Conservation (phyloP, 2,329 filamentous ascomycete genomes). For the Colletotrichum sidae region DNA sequence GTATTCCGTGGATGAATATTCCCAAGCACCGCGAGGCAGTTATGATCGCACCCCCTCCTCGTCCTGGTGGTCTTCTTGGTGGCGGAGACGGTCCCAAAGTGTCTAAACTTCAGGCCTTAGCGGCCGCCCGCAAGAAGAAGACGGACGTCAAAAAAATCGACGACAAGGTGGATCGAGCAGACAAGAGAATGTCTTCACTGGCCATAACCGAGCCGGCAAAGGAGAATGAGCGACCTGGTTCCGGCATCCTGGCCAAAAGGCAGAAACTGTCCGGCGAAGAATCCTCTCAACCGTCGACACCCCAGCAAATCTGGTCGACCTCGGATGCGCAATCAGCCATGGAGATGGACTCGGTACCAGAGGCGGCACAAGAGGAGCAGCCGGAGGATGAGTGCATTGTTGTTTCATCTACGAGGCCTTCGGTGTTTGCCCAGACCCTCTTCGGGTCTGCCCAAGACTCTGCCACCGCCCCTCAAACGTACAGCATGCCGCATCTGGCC, state of each 20-base stretch:
- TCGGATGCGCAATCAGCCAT: constrained; percentile 15
- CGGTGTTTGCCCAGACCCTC: constrained; percentile 67
- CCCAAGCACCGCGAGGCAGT: constrained; percentile 74
- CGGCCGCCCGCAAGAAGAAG: constrained; percentile 87
- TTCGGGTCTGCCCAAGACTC: constrained; percentile 53
- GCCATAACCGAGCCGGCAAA: constrained; percentile 38
- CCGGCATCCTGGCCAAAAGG: constrained; percentile 39
- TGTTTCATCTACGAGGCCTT: constrained; percentile 52
- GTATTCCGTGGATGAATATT: constrained; percentile 86
- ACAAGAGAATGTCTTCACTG: constrained; percentile 45
- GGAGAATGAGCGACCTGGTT: constrained; percentile 35
- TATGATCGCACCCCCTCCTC: constrained; percentile 65
- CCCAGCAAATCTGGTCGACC: neutral
- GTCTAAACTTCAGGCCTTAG: constrained; percentile 92
- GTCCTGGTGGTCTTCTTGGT: constrained; percentile 79
- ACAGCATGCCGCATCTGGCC: constrained; percentile 62
- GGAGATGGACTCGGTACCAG: constrained; percentile 17
- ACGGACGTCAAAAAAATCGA: constrained; percentile 64
- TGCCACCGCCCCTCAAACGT: constrained; percentile 44
- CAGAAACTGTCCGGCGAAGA: constrained; percentile 40
- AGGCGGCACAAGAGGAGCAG: neutral
- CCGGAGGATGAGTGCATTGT: constrained; percentile 27
- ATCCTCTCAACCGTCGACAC: constrained; percentile 11
- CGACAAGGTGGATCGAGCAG: constrained; percentile 43
- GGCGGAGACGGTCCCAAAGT: constrained; percentile 78